Evolutionary conservation across 2,329 filamentous ascomycete species (phyloP).

Genomic region (Colletotrichum spaethianum): DNA sequence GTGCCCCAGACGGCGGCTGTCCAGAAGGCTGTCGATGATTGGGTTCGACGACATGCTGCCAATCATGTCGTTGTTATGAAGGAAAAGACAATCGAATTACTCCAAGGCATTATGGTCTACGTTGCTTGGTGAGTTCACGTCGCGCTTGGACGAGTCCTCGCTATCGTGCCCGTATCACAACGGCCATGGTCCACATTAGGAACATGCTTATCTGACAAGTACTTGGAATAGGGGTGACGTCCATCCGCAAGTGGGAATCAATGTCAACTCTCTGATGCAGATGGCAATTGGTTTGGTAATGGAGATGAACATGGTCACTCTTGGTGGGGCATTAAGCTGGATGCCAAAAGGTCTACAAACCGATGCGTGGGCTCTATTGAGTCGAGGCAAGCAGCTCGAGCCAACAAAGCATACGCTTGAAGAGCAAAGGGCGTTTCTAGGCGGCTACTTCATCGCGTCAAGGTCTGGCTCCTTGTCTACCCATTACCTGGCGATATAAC

Average conservation of each 20-base stretch:
- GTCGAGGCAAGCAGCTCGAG: conserved; percentile 40
- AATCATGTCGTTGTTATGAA: conserved; percentile 54
- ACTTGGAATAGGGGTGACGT: conserved; percentile 53
- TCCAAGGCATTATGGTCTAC: conserved; percentile 56
- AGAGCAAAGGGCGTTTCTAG: conserved; percentile 58
- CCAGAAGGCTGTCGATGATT: conserved; percentile 51
- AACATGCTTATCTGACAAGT: neutral
- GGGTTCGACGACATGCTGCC: conserved; percentile 55
- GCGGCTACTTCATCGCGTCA: conserved; percentile 55
- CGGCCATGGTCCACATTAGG: neutral
- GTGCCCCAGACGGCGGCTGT: conserved; percentile 49
- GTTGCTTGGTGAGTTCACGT: conserved; percentile 52
- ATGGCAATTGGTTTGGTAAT: conserved; percentile 55
- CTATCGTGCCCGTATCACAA: neutral
- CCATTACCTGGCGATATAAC: fast-evolving
- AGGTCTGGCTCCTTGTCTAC: conserved; percentile 45
- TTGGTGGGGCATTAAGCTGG: conserved; percentile 32
- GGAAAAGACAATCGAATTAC: conserved; percentile 52
- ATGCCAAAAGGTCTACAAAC: conserved; percentile 49
- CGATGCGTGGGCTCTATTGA: conserved; percentile 49
- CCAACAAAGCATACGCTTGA: conserved; percentile 47
- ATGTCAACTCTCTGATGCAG: conserved; percentile 56
- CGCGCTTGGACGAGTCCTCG: too few species aligned
- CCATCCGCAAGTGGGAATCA: conserved; percentile 54
- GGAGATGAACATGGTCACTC: conserved; percentile 54